phyloP scores from a whole-genome alignment of 2,329 filamentous ascomycete genomes.

The Alternaria brassicicola region DNA sequence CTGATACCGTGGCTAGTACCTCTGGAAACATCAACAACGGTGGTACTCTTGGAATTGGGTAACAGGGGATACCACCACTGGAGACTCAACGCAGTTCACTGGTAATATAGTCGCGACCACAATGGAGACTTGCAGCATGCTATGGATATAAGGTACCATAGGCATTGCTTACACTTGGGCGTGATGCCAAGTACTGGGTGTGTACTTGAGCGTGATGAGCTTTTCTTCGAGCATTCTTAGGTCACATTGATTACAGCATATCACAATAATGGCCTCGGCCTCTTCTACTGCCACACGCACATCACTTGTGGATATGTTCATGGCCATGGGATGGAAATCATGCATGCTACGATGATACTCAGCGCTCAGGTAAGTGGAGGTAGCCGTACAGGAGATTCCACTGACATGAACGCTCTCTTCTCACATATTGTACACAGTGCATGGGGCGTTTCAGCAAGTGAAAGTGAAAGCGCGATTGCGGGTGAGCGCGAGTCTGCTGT shows the following conservation, averaged over 20 bases:
- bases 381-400: too few relatives aligned
- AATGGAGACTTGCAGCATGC: neutral
- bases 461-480: neutral
- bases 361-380: too few relatives aligned
- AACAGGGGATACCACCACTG: neutral
- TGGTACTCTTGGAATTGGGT: neutral
- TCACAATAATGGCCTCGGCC: neutral
- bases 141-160: neutral
- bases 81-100: neutral
- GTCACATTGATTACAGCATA: neutral
- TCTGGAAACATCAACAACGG: neutral
- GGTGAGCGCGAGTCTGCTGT: neutral
- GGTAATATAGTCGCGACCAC: neutral
- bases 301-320: neutral
- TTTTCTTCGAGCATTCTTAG: rapidly evolving
- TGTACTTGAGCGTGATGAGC: neutral
- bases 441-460: too few relatives aligned
- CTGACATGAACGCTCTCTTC: too few relatives aligned
- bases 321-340: rapidly evolving
- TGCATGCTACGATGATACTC: neutral
- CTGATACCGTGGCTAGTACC: neutral
- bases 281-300: rapidly evolving
- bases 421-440: too few relatives aligned
- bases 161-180: neutral
- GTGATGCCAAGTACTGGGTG: neutral